Evolutionary conservation across 164 flowering plant genomes (phyloP).

Genomic region (Macadamia integrifolia): DNA sequence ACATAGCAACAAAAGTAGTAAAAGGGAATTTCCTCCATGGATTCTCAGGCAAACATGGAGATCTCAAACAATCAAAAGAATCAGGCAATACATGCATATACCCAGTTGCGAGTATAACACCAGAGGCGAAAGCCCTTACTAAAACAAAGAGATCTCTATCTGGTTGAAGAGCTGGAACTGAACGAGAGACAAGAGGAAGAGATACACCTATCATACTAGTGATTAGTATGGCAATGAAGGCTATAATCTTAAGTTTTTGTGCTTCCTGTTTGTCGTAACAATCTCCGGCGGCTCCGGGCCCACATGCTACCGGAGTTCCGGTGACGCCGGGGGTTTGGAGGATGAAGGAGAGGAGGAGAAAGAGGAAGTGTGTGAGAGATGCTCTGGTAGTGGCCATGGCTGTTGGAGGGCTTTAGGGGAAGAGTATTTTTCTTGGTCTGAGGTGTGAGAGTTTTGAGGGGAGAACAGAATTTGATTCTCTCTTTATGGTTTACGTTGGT

Average conservation of each 20-base stretch:
- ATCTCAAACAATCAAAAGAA: slow-evolving; percentile 21
- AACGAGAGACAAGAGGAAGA: slow-evolving; percentile 15
- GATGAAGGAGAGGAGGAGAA: slow-evolving; percentile 6
- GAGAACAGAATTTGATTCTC: too few relatives aligned
- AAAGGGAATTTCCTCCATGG: slow-evolving; percentile 35
- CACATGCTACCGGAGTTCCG: too few relatives aligned
- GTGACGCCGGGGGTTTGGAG: too few relatives aligned
- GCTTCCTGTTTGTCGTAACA: slow-evolving; percentile 7
- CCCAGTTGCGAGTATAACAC: slow-evolving; percentile 29
- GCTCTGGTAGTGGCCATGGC: background rate
- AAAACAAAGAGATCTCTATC: slow-evolving; percentile 19
- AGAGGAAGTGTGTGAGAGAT: background rate
- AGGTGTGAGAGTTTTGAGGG: too few relatives aligned
- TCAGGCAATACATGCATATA: slow-evolving; percentile 33
- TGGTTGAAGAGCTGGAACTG: slow-evolving; percentile 19
- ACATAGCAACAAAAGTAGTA: slow-evolving; percentile 26
- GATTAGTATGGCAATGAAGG: slow-evolving; percentile 20
- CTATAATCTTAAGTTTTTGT: slow-evolving; percentile 20
- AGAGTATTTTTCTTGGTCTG: too few relatives aligned
- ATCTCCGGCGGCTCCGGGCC: background rate
- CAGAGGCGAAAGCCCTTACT: slow-evolving; percentile 28
- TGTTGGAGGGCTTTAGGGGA: background rate
- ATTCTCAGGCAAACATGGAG: slow-evolving; percentile 21
- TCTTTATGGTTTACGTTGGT: too few relatives aligned
- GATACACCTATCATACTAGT: slow-evolving; percentile 26